Evolutionary conservation across 2,329 filamentous ascomycete genomes (phyloP).

Genomic region (Didymella pomorum): DNA sequence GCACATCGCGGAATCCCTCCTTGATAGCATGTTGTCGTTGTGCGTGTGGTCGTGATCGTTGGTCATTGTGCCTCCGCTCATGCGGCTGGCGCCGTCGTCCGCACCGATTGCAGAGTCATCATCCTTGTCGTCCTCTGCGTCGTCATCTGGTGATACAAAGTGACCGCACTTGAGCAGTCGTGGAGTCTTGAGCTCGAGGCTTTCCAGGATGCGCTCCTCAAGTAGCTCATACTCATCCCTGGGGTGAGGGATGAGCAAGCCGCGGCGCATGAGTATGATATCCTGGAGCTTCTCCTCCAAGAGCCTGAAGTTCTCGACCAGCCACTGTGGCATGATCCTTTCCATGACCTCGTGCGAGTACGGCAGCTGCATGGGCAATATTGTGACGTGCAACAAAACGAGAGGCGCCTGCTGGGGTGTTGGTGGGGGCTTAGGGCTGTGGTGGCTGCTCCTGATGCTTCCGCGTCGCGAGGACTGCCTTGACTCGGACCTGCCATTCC

Average conservation of each 20-base stretch:
- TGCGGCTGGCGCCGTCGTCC: constrained; percentile 47
- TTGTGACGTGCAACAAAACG: constrained; percentile 78
- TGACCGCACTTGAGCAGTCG: constrained; percentile 79
- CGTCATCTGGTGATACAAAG: constrained; percentile 61
- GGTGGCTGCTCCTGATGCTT: constrained; percentile 38
- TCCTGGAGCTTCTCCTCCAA: constrained; percentile 75
- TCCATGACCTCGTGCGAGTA: constrained; percentile 62
- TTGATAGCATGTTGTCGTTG: constrained; percentile 32
- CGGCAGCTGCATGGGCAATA: constrained; percentile 73
- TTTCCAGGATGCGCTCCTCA: constrained; percentile 78
- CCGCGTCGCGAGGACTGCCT: constrained; percentile 41
- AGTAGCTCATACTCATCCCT: constrained; percentile 81
- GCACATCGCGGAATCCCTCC: constrained; percentile 54
- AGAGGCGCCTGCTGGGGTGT: constrained; percentile 66
- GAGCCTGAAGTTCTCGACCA: constrained; percentile 69
- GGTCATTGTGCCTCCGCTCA: constrained; percentile 48
- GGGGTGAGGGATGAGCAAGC: constrained; percentile 78
- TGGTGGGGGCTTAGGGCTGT: constrained; percentile 39
- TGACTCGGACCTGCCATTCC: constrained; percentile 45
- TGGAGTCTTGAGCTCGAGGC: constrained; percentile 74
- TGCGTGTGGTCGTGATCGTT: constrained; percentile 40
- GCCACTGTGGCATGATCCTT: constrained; percentile 59
- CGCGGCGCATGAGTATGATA: constrained; percentile 72
- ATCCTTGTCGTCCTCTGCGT: constrained; percentile 52
- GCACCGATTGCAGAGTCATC: constrained; percentile 47